A percentile compares a stretch with the other conserved stretches of the same genome.
Conservation (phyloP, 108 stramenopile species). For the Stephanodiscus minutulus region DNA sequence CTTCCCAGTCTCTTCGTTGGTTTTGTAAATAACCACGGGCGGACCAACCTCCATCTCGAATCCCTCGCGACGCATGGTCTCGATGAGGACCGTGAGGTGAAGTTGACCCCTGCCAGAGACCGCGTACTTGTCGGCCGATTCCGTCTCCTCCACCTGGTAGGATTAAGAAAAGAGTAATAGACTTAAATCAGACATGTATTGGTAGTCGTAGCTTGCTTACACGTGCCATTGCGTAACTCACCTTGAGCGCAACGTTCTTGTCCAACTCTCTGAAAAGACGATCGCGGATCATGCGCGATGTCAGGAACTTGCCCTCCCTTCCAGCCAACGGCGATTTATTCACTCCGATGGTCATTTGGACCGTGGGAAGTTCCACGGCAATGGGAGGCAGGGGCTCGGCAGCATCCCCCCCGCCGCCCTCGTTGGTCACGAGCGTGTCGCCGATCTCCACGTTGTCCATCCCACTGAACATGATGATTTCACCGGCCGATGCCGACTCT, state of each 20-base stretch:
- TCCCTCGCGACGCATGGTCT: constrained; percentile 99
- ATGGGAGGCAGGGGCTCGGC: constrained; percentile 92
- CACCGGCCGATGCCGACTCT: constrained; percentile 88
- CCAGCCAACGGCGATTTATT: constrained; percentile 99
- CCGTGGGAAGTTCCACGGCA: constrained; percentile 97
- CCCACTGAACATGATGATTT: constrained; percentile 99
- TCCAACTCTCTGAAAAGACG: constrained; percentile 96
- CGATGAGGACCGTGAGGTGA: constrained; percentile 98
- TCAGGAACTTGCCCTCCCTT: constrained; percentile 96
- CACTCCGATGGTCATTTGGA: constrained; percentile 98
- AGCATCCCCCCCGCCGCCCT: constrained; percentile 71
- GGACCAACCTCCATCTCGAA: constrained; percentile 98
- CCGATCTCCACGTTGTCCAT: constrained; percentile 90
- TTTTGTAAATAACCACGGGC: constrained; percentile 93
- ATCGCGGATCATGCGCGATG: constrained; percentile 96
- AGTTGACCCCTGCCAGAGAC: constrained; percentile 98
- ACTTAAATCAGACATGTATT: too few species aligned
- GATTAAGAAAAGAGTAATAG: neutral
- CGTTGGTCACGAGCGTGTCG: constrained; percentile 93
- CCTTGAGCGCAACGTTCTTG: constrained; percentile 92
- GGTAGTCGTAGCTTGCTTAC: neutral
- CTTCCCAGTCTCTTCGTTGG: constrained; percentile 89
- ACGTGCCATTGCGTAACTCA: neutral
- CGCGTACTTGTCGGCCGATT: constrained; percentile 93
- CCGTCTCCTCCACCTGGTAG: constrained; percentile 84